Percentiles rank a stretch among this genome's conserved stretches.
These are phyloP conservation scores for Cardamine resedifolia DNA, from an alignment of 345 rosid species.

Conservation along the genomic window DNA sequence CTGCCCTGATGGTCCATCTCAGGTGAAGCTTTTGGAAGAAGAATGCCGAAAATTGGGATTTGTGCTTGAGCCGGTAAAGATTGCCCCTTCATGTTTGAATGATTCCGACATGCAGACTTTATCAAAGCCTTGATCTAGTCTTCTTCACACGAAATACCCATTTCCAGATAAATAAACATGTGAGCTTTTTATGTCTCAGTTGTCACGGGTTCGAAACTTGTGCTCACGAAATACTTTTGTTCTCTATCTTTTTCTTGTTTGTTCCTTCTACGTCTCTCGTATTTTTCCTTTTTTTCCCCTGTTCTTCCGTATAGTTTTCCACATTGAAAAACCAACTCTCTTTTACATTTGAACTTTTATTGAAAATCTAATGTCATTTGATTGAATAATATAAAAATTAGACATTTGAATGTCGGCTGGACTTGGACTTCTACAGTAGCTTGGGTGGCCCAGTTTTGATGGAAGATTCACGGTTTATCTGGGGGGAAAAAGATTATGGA, in stretches of 20 bases:
- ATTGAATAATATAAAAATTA: background rate
- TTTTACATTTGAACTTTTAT: background rate
- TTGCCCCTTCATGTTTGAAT: slow-evolving; percentile 52
- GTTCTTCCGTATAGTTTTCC: background rate
- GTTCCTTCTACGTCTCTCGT: slow-evolving; percentile 1
- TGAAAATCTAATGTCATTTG: background rate
- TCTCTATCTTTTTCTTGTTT: background rate
- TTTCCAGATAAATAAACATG: slow-evolving; percentile 11
- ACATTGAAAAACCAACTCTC: background rate
- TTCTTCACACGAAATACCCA: background rate
- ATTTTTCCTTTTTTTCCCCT: background rate
- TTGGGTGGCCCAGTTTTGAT: no score
- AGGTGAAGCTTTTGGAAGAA: slow-evolving; percentile 65
- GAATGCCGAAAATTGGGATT: slow-evolving; percentile 74
- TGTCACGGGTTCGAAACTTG: background rate
- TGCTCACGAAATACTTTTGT: background rate
- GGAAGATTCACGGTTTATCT: background rate
- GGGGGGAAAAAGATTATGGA: background rate
- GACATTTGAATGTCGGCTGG: background rate
- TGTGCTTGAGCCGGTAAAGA: slow-evolving; percentile 53
- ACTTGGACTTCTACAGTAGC: background rate
- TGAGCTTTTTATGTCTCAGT: background rate
- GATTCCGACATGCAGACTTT: slow-evolving; percentile 48
- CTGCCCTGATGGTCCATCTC: slow-evolving; percentile 70
- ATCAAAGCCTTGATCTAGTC: slow-evolving; percentile 20